Evolutionary conservation across 139 green algal species (phyloP).

Genomic region (Monoraphidium neglectum): DNA sequence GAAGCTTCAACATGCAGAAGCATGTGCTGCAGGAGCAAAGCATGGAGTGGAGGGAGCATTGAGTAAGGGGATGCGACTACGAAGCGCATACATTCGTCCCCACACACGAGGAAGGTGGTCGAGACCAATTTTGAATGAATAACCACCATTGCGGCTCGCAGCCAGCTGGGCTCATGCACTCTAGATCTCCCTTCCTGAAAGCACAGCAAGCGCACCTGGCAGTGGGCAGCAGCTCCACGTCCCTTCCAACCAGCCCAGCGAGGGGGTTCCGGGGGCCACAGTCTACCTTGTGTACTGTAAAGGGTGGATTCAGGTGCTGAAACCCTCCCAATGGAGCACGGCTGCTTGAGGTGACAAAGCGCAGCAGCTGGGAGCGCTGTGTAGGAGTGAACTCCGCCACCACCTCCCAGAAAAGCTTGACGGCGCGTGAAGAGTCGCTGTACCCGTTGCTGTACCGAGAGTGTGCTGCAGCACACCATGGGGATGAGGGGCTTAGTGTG

Average conservation of each 20-base stretch:
- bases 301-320: constrained; percentile 76
- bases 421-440: constrained; percentile 46
- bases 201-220: constrained; percentile 62
- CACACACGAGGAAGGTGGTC: background rate
- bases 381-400: constrained; percentile 49
- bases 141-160: background rate
- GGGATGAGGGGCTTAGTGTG: too few species aligned
- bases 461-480: too few species aligned
- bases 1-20: constrained; percentile 72
- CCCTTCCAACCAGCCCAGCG: constrained; percentile 21
- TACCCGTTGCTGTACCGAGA: constrained; percentile 70
- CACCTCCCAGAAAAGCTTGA: constrained; percentile 89
- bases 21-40: constrained; percentile 22
- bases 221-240: constrained; percentile 91
- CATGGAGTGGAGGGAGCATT: background rate
- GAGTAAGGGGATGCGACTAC: too few species aligned
- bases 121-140: background rate
- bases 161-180: background rate
- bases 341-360: constrained; percentile 87
- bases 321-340: constrained; percentile 92
- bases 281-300: constrained; percentile 84
- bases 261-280: background rate
- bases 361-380: constrained; percentile 68
- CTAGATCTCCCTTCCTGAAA: too few species aligned
- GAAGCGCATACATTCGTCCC: background rate